Percentiles rank a stretch among this genome's conserved stretches.
phyloP scores from a whole-genome alignment of 2,329 filamentous ascomycete genomes.

The Xylariomycetidae sp. region DNA sequence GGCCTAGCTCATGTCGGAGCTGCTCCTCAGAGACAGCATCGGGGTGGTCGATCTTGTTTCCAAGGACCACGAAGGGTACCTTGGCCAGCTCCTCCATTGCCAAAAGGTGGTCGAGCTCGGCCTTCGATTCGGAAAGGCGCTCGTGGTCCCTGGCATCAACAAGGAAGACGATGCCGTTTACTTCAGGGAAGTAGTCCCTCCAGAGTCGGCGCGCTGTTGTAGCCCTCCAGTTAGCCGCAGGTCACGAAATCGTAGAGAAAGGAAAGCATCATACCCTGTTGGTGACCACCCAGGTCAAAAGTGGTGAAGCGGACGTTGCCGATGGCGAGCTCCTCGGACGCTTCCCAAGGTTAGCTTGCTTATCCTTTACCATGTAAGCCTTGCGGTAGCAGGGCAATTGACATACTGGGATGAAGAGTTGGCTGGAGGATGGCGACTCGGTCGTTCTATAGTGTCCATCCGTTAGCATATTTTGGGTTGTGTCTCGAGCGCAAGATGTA shows the following conservation, averaged over 20 bases:
- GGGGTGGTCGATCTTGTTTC: conserved; percentile 99
- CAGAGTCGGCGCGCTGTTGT: conserved; percentile 75
- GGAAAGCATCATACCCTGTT: conserved; percentile 60
- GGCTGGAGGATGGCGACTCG: conserved; percentile 86
- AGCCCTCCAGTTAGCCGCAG: conserved; percentile 4
- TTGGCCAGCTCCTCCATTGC: conserved; percentile 95
- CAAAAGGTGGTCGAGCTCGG: conserved; percentile 90
- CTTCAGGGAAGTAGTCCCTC: conserved; percentile 97
- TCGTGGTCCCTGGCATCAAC: conserved; percentile 97
- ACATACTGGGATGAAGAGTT: conserved; percentile 83
- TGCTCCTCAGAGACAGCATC: conserved; percentile 94
- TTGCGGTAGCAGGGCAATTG: conserved; percentile 13
- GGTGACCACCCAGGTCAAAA: conserved; percentile 88
- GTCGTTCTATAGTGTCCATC: conserved; percentile 73
- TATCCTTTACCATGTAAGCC: too few species aligned
- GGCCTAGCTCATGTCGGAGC: conserved; percentile 80
- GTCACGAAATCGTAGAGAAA: neutral
- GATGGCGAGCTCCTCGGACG: conserved; percentile 87
- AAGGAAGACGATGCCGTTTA: conserved; percentile 94
- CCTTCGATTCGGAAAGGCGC: conserved; percentile 89
- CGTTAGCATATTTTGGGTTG: too few species aligned
- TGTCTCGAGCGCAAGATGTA: too few species aligned
- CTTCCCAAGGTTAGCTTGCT: conserved; percentile 35
- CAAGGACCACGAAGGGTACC: conserved; percentile 91
- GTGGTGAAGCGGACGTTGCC: conserved; percentile 93